Evolutionary conservation across 768 basidiomycete species (phyloP).

Genomic region (Jaapia argillacea): DNA sequence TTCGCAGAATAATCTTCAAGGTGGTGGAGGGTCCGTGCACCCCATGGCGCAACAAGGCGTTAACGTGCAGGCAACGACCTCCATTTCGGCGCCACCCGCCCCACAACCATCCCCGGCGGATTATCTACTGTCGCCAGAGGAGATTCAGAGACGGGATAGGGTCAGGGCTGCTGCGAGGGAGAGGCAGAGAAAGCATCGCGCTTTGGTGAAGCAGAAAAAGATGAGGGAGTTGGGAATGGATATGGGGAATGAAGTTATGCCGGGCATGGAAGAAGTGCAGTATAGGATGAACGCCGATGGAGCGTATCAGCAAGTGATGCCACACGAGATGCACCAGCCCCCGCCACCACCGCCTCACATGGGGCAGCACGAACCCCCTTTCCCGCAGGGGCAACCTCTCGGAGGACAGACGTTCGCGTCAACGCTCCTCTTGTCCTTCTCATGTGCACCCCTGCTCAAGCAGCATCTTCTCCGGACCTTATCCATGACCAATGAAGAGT

Average conservation of each 20-base stretch:
- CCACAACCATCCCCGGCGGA: constrained; percentile 22
- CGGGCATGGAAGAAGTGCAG: constrained; percentile 55
- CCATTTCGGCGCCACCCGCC: constrained; percentile 9
- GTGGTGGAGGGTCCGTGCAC: background rate
- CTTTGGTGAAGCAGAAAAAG: constrained; percentile 68
- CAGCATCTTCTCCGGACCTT: constrained; percentile 64
- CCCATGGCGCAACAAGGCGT: background rate
- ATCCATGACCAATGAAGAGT: constrained; percentile 70
- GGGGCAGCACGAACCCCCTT: constrained; percentile 43
- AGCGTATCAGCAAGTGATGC: constrained; percentile 22
- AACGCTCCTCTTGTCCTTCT: constrained; percentile 66
- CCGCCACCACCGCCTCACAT: constrained; percentile 13
- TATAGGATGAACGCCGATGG: constrained; percentile 44
- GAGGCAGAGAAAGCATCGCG: constrained; percentile 75
- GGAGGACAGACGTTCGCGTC: constrained; percentile 77
- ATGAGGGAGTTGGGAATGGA: constrained; percentile 76
- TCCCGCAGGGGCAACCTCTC: constrained; percentile 41
- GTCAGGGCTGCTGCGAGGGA: constrained; percentile 72
- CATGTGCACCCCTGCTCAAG: constrained; percentile 64
- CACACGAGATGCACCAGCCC: constrained; percentile 25
- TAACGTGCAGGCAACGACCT: background rate
- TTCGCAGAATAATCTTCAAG: constrained; percentile 1
- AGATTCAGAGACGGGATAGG: constrained; percentile 55
- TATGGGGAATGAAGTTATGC: constrained; percentile 66
- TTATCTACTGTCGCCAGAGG: constrained; percentile 42